Percentiles rank a stretch among this genome's conserved stretches.
Evolutionary conservation across 2,329 filamentous ascomycete genomes (phyloP).

Genomic region (Simplicillium sp.): DNA sequence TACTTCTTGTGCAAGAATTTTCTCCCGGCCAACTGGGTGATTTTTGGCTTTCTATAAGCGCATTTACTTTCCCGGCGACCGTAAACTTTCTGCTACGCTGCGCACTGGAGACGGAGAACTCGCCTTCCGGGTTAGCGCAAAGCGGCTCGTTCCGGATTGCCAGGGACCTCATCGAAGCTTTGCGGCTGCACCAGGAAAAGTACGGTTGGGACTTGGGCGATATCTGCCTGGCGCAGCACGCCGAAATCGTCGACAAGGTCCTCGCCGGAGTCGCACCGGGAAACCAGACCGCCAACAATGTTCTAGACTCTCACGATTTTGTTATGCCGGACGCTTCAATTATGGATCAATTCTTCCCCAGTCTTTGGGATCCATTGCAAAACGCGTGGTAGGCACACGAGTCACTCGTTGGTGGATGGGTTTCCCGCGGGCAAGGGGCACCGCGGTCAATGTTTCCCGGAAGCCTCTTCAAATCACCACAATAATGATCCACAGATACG

Average conservation of each 20-base stretch:
- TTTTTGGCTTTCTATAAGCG: constrained; percentile 39
- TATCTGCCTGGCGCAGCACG: constrained; percentile 36
- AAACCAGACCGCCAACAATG: constrained; percentile 8
- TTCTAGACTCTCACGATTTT: constrained; percentile 16
- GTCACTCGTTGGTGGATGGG: neutral
- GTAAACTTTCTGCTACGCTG: constrained; percentile 40
- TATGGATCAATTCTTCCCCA: constrained; percentile 23
- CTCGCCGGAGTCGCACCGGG: constrained; percentile 16
- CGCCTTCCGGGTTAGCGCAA: constrained; percentile 20
- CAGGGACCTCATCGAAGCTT: constrained; percentile 26
- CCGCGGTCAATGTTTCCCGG: neutral
- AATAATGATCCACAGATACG: constrained; percentile 4
- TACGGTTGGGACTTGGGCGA: constrained; percentile 40
- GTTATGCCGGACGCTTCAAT: constrained; percentile 21
- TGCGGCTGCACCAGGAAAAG: constrained; percentile 27
- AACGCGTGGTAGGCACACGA: constrained; percentile 17
- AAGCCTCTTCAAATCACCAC: neutral
- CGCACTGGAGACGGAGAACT: constrained; percentile 32
- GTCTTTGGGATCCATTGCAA: constrained; percentile 25
- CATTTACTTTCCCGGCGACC: constrained; percentile 38
- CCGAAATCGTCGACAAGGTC: constrained; percentile 35
- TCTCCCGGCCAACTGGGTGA: constrained; percentile 30
- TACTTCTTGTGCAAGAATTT: constrained; percentile 36
- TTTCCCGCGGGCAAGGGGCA: neutral
- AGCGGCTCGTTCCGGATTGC: constrained; percentile 32